phyloP scores from a whole-genome alignment of 2,329 filamentous ascomycete species.

The Hymenotorrendiella dingleyae region DNA sequence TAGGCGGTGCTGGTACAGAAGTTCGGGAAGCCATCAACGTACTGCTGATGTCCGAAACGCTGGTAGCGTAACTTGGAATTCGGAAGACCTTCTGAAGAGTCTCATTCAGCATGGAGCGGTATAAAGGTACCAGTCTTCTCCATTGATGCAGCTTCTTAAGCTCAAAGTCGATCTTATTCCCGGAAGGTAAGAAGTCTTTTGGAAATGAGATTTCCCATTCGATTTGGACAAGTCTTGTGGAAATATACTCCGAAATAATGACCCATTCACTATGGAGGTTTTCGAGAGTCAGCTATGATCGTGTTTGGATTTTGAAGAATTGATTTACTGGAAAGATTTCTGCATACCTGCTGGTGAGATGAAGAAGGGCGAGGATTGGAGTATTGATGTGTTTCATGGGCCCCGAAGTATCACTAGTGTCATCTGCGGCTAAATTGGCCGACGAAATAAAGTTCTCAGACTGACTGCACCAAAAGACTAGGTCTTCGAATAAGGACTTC shows the following conservation, averaged over 20 bases:
- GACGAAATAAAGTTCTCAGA: no score
- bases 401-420: not conserved
- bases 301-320: no score
- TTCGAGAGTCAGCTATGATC: no score
- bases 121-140: constrained; percentile 6
- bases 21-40: not conserved
- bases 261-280: no score
- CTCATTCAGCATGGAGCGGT: constrained; percentile 3
- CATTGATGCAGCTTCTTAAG: constrained; percentile 5
- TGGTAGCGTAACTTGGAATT: no score
- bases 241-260: constrained; percentile 6
- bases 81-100: constrained; percentile 3
- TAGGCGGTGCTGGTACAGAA: not conserved
- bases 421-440: no score
- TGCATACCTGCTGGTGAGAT: constrained; percentile 1
- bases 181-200: not conserved
- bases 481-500: constrained; percentile 5
- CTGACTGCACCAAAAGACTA: no score
- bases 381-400: not conserved
- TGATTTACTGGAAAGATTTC: no score
- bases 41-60: no score
- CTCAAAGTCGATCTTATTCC: not conserved
- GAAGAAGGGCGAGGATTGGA: not conserved
- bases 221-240: constrained; percentile 6
- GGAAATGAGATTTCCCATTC: constrained; percentile 5